Evolutionary conservation across 805 yeast species (phyloP).

Genomic region (Metschnikowia reukaufii): DNA sequence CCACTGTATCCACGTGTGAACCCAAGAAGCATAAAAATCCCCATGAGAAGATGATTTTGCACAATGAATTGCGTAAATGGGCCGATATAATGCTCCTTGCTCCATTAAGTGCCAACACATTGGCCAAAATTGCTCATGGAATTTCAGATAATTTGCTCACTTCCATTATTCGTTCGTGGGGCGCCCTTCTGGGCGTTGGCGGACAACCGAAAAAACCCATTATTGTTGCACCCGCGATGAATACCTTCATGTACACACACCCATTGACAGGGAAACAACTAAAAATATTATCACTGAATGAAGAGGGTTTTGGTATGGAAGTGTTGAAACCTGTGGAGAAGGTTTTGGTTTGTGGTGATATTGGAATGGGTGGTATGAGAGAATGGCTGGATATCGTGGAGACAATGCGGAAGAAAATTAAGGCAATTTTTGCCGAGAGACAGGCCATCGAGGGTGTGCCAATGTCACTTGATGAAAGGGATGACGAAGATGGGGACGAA

Average conservation of each 20-base stretch:
- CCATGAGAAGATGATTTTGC: slow-evolving; percentile 35
- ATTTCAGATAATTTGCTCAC: slow-evolving; percentile 46
- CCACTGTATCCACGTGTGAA: slow-evolving; percentile 23
- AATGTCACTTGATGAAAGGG: slow-evolving; percentile 16
- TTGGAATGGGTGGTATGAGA: slow-evolving; percentile 52
- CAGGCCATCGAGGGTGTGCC: slow-evolving; percentile 10
- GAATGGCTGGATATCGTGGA: slow-evolving; percentile 49
- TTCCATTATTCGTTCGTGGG: slow-evolving; percentile 45
- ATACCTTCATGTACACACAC: slow-evolving; percentile 48
- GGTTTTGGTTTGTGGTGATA: slow-evolving; percentile 48
- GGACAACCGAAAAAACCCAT: slow-evolving; percentile 38
- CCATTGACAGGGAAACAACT: slow-evolving; percentile 46
- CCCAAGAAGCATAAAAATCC: slow-evolving; percentile 16
- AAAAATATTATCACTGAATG: slow-evolving; percentile 30
- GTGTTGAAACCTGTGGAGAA: slow-evolving; percentile 47
- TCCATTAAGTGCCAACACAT: slow-evolving; percentile 46
- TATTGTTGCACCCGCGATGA: slow-evolving; percentile 49
- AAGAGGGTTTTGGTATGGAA: slow-evolving; percentile 44
- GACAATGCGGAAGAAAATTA: slow-evolving; percentile 37
- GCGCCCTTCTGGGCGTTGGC: slow-evolving; percentile 24
- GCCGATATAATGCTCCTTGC: slow-evolving; percentile 49
- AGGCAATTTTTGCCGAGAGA: slow-evolving; percentile 28
- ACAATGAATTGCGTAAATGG: slow-evolving; percentile 47
- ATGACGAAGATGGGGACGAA: slow-evolving; percentile 28
- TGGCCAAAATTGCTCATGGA: slow-evolving; percentile 46